Conservation (phyloP, 106 monocot genomes). For the Chionographis japonica region DNA sequence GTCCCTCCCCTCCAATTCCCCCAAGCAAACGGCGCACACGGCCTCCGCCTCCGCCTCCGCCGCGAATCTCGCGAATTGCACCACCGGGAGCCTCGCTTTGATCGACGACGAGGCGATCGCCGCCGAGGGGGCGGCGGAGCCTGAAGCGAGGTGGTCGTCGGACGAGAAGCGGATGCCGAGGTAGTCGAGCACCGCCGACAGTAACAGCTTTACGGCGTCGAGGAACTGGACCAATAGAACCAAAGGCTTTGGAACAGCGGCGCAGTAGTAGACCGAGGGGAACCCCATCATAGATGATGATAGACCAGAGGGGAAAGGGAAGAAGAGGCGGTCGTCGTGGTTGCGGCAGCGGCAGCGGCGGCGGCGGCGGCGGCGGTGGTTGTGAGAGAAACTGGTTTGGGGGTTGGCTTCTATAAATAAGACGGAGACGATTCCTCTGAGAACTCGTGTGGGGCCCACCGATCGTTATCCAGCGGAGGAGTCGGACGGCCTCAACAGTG, state of each 20-base stretch:
- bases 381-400: too few relatives aligned
- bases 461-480: too few relatives aligned
- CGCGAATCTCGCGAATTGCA: conserved; percentile 7
- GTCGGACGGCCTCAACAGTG: too few relatives aligned
- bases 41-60: background rate
- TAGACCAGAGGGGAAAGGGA: too few relatives aligned
- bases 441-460: too few relatives aligned
- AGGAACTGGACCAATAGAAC: conserved; percentile 29
- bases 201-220: conserved; percentile 18
- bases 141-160: background rate
- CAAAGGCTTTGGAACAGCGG: conserved; percentile 36
- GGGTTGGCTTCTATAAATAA: background rate
- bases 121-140: too few relatives aligned
- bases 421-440: background rate
- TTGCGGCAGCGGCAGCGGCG: too few relatives aligned
- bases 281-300: conserved; percentile 29
- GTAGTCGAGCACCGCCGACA: conserved; percentile 12
- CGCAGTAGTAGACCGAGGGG: conserved; percentile 35
- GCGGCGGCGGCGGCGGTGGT: background rate
- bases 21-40: conserved; percentile 35
- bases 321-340: too few relatives aligned
- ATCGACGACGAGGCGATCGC: background rate
- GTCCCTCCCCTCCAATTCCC: conserved; percentile 22
- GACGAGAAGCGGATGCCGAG: conserved; percentile 16
- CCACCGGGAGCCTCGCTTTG: conserved; percentile 16